Evolutionary conservation across 495 filamentous ascomycete species (phyloP), one percentile per base, ranked within the genome.

Genomic region (Alectoria sarmentosa): DNA sequence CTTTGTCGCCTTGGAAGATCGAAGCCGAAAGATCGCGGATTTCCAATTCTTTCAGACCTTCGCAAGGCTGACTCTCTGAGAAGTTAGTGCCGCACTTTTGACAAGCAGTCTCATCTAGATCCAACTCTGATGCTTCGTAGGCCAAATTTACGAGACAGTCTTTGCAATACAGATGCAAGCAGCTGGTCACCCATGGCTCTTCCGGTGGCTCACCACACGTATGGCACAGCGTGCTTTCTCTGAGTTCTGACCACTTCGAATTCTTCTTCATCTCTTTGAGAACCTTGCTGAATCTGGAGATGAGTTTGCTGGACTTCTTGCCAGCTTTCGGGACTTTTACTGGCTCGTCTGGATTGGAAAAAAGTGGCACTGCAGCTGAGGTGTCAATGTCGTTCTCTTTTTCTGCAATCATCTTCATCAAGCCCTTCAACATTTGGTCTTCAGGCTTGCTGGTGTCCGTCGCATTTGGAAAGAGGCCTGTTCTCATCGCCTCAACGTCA

Each of bases 111-210:
- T 41, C 56, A 19, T 74, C 69, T 17, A 61, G 48, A 6, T 69
- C 70, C 0, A 63, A 32, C 2, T 60, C 59, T 6, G 70, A 69
- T 11, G 72, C 67, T 54, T 71, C 56, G 4, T 71, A 15, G 10
- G 56, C 28, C n/a, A 80, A 61, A n/a, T 34, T 39, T 0, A 64
- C 21, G 21, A 80, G 76, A 66, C 83, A 84, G 14, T 72, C 72
- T 13, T 71, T 39, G 67, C 82, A 85, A 57, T 80, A 82, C 1
- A 81, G 59, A 56, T 85, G 83, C 23, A 70, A 58, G 66, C 83
- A 85, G 14, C 70, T 69, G 0, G 80, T 82, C 14, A 83, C 59
- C 41, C 2, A 72, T 67, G 4, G 75, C 71, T 0, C 74, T 65
- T 72, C 67, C 0, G 77, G 73, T 1, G 52, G 9, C 2, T 69